Evolutionary conservation across 352 stramenopile species (phyloP).

Genomic region (Phytophthora pistaciae): DNA sequence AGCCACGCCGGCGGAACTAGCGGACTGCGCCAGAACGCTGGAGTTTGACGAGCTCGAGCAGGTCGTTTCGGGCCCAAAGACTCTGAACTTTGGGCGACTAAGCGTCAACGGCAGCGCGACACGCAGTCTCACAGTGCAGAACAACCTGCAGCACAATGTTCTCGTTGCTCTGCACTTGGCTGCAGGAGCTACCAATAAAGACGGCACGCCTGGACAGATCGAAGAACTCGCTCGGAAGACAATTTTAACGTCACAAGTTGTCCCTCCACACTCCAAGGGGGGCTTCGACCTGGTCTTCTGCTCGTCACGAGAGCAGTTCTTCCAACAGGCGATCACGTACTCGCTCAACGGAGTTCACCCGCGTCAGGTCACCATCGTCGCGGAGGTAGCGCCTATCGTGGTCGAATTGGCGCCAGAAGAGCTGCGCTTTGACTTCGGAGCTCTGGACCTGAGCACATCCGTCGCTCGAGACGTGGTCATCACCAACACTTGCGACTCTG

Average conservation of each 20-base stretch:
- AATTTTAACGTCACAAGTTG: constrained; percentile 77
- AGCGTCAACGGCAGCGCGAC: constrained; percentile 85
- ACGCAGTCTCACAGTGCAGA: constrained; percentile 90
- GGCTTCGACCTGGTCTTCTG: constrained; percentile 94
- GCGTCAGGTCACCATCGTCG: constrained; percentile 85
- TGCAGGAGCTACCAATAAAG: constrained; percentile 9
- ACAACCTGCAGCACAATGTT: constrained; percentile 87
- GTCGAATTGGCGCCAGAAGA: constrained; percentile 68
- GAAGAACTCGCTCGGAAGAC: constrained; percentile 75
- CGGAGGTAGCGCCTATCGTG: constrained; percentile 92
- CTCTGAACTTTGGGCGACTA: constrained; percentile 93
- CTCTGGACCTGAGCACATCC: constrained; percentile 51
- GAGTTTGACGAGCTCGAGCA: constrained; percentile 83
- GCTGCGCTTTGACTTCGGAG: constrained; percentile 85
- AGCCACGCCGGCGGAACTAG: constrained; percentile 91
- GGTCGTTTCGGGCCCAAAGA: constrained; percentile 75
- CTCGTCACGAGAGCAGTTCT: constrained; percentile 82
- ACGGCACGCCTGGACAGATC: constrained; percentile 36
- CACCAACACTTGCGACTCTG: constrained; percentile 92
- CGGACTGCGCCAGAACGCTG: constrained; percentile 81
- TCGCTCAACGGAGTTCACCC: constrained; percentile 88
- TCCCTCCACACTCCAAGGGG: constrained; percentile 78
- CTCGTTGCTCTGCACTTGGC: constrained; percentile 65
- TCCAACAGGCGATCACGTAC: constrained; percentile 84
- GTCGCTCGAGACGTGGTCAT: constrained; percentile 76